These are phyloP conservation scores for Pythium phragmiticola DNA, from an alignment of 352 stramenopile species.

Conservation along the genomic window DNA sequence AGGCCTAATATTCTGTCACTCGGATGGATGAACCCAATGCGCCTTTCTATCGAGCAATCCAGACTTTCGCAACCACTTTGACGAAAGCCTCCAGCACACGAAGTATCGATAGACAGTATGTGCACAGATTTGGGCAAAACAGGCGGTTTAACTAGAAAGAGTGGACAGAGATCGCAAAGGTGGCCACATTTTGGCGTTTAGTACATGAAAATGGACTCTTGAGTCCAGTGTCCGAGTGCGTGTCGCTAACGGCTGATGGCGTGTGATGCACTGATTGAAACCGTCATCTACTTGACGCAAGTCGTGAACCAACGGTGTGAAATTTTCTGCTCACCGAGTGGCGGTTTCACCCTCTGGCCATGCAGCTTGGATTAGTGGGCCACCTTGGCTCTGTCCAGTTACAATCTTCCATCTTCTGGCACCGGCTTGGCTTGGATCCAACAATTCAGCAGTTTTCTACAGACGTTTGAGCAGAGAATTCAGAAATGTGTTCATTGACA, in stretches of 20 bases:
- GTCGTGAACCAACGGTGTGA: not conserved
- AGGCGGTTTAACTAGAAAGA: no score
- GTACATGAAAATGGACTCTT: not conserved
- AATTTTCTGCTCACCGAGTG: slow-evolving; percentile 10
- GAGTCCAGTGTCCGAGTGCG: not conserved
- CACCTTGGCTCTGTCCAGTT: not conserved
- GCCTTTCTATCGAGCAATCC: not conserved
- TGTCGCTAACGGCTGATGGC: slow-evolving; percentile 21
- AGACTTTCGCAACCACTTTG: not conserved
- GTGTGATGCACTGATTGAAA: slow-evolving; percentile 12
- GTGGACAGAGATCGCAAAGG: no score
- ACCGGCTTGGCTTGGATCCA: not conserved
- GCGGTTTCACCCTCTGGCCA: slow-evolving; percentile 13
- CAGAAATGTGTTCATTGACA: not conserved
- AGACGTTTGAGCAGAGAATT: not conserved
- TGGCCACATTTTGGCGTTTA: no score
- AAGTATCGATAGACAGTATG: not conserved
- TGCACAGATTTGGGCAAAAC: not conserved
- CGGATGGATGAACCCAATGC: not conserved
- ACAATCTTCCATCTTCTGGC: not conserved
- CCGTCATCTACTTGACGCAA: slow-evolving; percentile 21
- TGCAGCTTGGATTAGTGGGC: slow-evolving; percentile 9
- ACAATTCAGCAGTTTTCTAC: not conserved
- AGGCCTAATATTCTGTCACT: slow-evolving; percentile 20
- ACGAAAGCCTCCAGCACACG: not conserved